Evolutionary conservation across 495 filamentous ascomycete species (phyloP).

Genomic region (Staphylotrichum tortipilum): DNA sequence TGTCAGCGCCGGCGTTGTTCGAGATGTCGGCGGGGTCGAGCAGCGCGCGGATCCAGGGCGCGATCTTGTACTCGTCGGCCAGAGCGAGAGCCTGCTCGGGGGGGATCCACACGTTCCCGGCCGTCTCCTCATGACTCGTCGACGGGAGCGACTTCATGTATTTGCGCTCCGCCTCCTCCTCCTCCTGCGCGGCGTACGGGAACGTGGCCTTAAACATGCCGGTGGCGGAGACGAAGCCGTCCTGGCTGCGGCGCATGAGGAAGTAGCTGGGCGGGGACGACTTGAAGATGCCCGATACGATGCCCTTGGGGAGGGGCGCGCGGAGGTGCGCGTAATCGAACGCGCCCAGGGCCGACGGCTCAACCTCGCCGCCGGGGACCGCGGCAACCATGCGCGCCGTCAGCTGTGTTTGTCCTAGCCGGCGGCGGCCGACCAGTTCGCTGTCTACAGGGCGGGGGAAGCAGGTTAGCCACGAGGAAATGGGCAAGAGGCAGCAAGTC

Average conservation of each 20-base stretch:
- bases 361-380: constrained; percentile 57
- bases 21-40: constrained; percentile 67
- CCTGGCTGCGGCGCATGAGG: constrained; percentile 90
- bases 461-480: constrained; percentile 25
- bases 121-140: constrained; percentile 83
- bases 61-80: constrained; percentile 70
- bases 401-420: constrained; percentile 85
- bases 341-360: constrained; percentile 61
- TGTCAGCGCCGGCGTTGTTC: constrained; percentile 32
- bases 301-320: constrained; percentile 78
- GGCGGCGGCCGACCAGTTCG: constrained; percentile 74
- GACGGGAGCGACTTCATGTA: constrained; percentile 71
- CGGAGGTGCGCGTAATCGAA: constrained; percentile 96
- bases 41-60: constrained; percentile 80
- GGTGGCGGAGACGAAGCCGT: constrained; percentile 90
- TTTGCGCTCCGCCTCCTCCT: constrained; percentile 79
- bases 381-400: constrained; percentile 63
- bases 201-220: constrained; percentile 99
- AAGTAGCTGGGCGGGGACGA: constrained; percentile 85
- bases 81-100: constrained; percentile 74
- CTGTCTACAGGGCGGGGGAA: constrained; percentile 58
- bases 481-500: background rate
- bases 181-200: constrained; percentile 75
- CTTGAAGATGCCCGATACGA: constrained; percentile 87
- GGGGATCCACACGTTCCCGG: constrained; percentile 88